Base-by-base conservation (phyloP, 768 basidiomycete genomes). In the Collybia nuda region DNA sequence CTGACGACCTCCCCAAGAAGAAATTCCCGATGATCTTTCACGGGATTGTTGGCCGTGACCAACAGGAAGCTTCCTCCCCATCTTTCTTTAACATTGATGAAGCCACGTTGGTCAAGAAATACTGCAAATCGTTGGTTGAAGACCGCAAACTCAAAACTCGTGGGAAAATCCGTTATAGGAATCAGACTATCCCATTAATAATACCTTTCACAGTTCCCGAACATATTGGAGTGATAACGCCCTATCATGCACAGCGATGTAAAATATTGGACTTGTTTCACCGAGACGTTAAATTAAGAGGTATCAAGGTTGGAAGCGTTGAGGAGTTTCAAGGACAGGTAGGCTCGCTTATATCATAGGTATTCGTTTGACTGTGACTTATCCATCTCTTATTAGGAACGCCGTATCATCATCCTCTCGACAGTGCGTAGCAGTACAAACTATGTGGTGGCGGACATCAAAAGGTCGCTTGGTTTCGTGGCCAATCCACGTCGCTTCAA, bases 1-100 rank as follows among this genome's bases (percentile, higher is more conserved):
- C 75, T 0, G 51, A 67, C 0, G 70, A 75, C 26, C 66, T 83
- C 2, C 73, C 74, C 0, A 66, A 62, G 2, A 70, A 66, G 36
- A 68, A 70, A 1, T 86, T 85, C 63, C 85, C 86, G 0, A 65
- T 88, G 36, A 64, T 87, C 1, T 85, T 88, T 64, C 81, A 86
- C 59, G 72, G 77, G 2, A 67, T 86, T 12, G 56, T 67, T 12
- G 86, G 86, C 15, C 78, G 78, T 55, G 85, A 88, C 56, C 75
- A 79, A 21, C 76, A 84, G 57, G 76, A 78, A 2, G 74, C 76
- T 0, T 86, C 85, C 0, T 86, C 85, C 1, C 86, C 84, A 0
- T 87, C 84, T 63, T 88, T 87, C 70, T n/a, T n/a, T n/a, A 88
- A 88, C 50, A 75, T 81, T 32, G 75, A 81, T 23, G 85, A 88